A percentile compares a stretch with the other conserved stretches of the same genome.
Conservation (phyloP, 2,329 filamentous ascomycete species). For the Leptodontidium sp. region DNA sequence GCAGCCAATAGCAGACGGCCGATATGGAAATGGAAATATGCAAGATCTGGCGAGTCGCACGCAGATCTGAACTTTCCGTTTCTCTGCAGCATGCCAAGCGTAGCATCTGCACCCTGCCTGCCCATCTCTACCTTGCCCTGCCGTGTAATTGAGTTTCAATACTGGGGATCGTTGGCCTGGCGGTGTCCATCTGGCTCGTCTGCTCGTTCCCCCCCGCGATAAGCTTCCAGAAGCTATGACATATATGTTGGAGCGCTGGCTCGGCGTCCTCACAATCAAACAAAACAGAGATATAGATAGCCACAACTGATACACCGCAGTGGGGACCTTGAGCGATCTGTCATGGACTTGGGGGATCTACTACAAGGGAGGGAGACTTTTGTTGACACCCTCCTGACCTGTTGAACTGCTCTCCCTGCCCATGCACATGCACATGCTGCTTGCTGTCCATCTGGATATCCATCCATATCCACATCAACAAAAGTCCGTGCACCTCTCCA, state of each 20-base stretch:
- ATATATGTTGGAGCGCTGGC: slow-evolving; percentile 17
- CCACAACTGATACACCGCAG: slow-evolving; percentile 13
- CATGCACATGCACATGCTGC: slow-evolving; percentile 1
- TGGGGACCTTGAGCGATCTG: not conserved
- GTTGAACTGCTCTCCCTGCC: not conserved
- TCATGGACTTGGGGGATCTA: slow-evolving; percentile 15
- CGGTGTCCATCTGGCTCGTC: not conserved
- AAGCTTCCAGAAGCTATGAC: slow-evolving; percentile 32
- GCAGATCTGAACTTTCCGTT: slow-evolving; percentile 16
- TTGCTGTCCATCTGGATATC: not conserved
- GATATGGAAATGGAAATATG: slow-evolving; percentile 5
- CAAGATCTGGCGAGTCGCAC: slow-evolving; percentile 14
- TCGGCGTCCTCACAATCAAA: slow-evolving; percentile 14
- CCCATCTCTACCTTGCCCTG: too few species aligned
- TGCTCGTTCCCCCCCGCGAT: slow-evolving; percentile 27
- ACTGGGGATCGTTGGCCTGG: slow-evolving; percentile 1
- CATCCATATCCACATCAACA: not conserved
- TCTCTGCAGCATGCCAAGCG: not conserved
- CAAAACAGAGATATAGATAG: slow-evolving; percentile 22
- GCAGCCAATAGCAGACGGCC: slow-evolving; percentile 7
- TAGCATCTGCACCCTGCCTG: not conserved
- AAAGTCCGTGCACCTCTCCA: not conserved
- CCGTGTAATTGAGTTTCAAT: slow-evolving; percentile 7
- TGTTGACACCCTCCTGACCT: not conserved
- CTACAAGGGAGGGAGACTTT: not conserved